Base-by-base conservation (phyloP, 495 filamentous ascomycete species). In the Neurospora intermedia region DNA sequence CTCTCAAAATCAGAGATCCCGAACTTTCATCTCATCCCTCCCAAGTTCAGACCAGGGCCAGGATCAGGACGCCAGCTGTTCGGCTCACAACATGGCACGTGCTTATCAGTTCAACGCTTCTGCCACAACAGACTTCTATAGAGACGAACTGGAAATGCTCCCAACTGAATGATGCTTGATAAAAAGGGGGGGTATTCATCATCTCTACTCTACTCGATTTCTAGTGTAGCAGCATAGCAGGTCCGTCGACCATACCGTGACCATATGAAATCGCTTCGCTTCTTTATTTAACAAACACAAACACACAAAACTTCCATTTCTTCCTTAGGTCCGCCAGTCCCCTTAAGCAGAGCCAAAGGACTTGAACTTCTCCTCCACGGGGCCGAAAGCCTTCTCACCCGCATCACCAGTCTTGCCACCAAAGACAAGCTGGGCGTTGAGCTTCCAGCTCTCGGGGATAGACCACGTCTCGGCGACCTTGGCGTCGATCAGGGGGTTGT, bases 401-500 rank as follows among this genome's bases (percentile, higher is more conserved):
- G 86, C 76, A 46, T 83, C 81, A 54, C 80, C 87, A 5, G 77
- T 79, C 23, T 81, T 84, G 69, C 86, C 87, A 69, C 90, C 90
- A 79, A 91, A 89, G 62, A 90, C 88, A 74, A 91, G 78, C 82
- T 90, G 87, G 31, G 87, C 85, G 70, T 82, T 84, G 69, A 92
- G 79, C 74, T 84, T 85, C 91, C 91, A 94, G 70, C 83, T 84
- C 40, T 75, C 70, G 45, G 88, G 87, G 18, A 92, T 75, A 18
- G 84, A 84, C 90, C 90, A 93, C 71, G 85, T 76, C 72, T 83
- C 80, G 40, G 80, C 77, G 15, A 89, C 87, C 81, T 86, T 86
- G 59, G 77, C 82, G 81, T 91, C 89, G 70, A 92, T 80, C 69
- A 91, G 77, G 2, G 90, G 86, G 85, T 90, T 91, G 84, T 92